phyloP scores from a whole-genome alignment of 371 early-diverging fungal genomes.

The Nematocida sp. region DNA sequence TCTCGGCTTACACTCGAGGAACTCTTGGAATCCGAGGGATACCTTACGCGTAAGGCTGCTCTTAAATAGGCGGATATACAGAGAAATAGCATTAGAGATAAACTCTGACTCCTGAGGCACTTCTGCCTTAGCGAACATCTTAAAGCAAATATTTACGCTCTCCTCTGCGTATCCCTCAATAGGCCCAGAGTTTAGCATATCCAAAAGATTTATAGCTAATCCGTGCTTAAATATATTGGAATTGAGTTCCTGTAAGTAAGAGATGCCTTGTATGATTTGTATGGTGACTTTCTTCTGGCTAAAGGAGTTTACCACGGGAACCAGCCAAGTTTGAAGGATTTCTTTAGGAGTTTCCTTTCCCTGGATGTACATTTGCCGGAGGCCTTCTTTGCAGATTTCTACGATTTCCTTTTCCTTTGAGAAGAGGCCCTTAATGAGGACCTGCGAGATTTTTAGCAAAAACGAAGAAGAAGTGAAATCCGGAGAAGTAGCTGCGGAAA shows the following conservation, averaged over 20 bases:
- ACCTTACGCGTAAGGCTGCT: slow-evolving; percentile 1
- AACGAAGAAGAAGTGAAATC: slow-evolving; percentile 18
- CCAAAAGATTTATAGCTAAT: slow-evolving; percentile 24
- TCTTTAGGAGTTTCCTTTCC: slow-evolving; percentile 47
- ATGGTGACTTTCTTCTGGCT: slow-evolving; percentile 36
- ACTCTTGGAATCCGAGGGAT: slow-evolving; percentile 10
- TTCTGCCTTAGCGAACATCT: slow-evolving; percentile 34
- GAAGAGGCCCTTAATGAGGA: slow-evolving; percentile 49
- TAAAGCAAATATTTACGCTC: slow-evolving; percentile 8
- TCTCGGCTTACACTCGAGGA: slow-evolving; percentile 12
- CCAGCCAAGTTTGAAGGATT: slow-evolving; percentile 43
- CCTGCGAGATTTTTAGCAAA: slow-evolving; percentile 46
- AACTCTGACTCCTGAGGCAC: slow-evolving; percentile 36
- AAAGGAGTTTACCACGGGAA: slow-evolving; percentile 34
- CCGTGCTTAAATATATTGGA: slow-evolving; percentile 32
- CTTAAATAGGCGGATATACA: slow-evolving; percentile 42
- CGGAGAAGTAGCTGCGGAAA: slow-evolving; percentile 42
- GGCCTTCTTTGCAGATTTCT: slow-evolving; percentile 42
- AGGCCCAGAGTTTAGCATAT: background rate
- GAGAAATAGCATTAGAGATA: slow-evolving; percentile 9
- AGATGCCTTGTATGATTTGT: slow-evolving; percentile 31
- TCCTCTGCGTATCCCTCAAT: background rate
- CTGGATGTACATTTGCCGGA: slow-evolving; percentile 51
- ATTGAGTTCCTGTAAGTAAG: slow-evolving; percentile 36
- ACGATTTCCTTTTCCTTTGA: slow-evolving; percentile 43